phyloP scores from a whole-genome alignment of 1,284 basidiomycete genomes.

The Cystobasidiaceae sp. region DNA sequence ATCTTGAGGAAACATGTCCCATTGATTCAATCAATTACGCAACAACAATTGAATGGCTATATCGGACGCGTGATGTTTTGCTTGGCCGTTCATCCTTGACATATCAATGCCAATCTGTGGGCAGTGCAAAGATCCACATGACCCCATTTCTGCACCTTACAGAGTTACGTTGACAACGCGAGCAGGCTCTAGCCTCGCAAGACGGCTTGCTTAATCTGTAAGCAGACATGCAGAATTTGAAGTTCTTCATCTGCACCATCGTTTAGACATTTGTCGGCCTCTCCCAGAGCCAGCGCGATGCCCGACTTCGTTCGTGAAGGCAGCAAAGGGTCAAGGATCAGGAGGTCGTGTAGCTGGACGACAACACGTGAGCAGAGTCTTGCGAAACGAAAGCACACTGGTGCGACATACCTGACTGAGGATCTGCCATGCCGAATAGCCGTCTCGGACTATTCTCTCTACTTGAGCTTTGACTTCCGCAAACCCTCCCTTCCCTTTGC shows the following conservation, averaged over 20 bases:
- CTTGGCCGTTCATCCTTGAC: too few species aligned
- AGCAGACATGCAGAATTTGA: constrained; percentile 81
- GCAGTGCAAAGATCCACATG: too few species aligned
- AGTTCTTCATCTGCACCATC: constrained; percentile 98
- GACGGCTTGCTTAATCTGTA: constrained; percentile 54
- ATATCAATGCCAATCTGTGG: too few species aligned
- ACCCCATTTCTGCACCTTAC: too few species aligned
- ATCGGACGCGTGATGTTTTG: too few species aligned
- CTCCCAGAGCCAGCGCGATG: constrained; percentile 79
- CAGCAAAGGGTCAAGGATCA: constrained; percentile 75
- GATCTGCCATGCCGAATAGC: constrained; percentile 88
- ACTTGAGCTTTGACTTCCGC: constrained; percentile 68
- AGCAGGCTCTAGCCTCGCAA: not conserved
- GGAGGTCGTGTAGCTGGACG: constrained; percentile 77
- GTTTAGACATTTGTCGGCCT: constrained; percentile 91
- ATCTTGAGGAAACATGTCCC: not conserved
- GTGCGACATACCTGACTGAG: constrained; percentile 66
- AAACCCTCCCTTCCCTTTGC: constrained; percentile 54
- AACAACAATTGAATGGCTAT: not conserved
- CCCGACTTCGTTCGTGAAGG: constrained; percentile 73
- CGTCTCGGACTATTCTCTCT: constrained; percentile 70
- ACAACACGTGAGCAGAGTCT: constrained; percentile 14
- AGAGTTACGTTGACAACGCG: not conserved
- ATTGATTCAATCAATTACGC: not conserved
- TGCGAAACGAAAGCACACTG: not conserved